These are phyloP conservation scores for Bidens hawaiensis DNA, from an alignment of 140 eudicot species.

Conservation along the genomic window DNA sequence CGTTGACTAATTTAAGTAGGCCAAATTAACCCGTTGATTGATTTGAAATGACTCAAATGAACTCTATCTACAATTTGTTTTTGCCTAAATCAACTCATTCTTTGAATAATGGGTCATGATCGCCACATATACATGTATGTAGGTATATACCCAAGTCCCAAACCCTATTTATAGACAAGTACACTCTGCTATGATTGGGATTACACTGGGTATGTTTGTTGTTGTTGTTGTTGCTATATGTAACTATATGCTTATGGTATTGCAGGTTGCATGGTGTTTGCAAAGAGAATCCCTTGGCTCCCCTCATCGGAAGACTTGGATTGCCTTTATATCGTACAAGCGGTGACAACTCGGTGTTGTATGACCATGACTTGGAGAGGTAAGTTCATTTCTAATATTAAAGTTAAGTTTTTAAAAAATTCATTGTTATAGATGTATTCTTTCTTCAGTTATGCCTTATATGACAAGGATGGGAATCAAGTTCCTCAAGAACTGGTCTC, in stretches of 20 bases:
- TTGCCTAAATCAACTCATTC: no score
- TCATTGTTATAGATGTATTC: not conserved
- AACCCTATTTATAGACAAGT: no score
- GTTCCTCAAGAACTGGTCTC: slow-evolving; percentile 84
- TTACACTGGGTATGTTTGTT: no score
- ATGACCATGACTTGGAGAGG: slow-evolving; percentile 99
- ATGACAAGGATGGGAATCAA: slow-evolving; percentile 79
- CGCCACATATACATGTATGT: no score
- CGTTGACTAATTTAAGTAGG: no score
- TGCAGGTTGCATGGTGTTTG: slow-evolving; percentile 97
- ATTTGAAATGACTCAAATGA: no score
- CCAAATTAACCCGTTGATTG: no score
- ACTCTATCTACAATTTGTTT: no score
- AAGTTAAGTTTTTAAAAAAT: not conserved
- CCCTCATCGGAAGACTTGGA: slow-evolving; percentile 83
- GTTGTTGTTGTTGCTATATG: no score
- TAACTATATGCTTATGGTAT: not conserved
- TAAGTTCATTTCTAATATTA: slow-evolving; percentile 21
- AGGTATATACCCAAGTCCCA: no score
- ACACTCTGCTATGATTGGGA: no score
- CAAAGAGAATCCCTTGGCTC: slow-evolving; percentile 93
- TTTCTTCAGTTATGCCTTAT: slow-evolving; percentile 74
- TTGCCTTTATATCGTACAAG: slow-evolving; percentile 95
- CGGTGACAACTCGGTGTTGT: slow-evolving; percentile 94
- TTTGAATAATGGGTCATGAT: no score